Conservation (phyloP, 176 grass and related monocot genomes). For the Oryza glaberrima region DNA sequence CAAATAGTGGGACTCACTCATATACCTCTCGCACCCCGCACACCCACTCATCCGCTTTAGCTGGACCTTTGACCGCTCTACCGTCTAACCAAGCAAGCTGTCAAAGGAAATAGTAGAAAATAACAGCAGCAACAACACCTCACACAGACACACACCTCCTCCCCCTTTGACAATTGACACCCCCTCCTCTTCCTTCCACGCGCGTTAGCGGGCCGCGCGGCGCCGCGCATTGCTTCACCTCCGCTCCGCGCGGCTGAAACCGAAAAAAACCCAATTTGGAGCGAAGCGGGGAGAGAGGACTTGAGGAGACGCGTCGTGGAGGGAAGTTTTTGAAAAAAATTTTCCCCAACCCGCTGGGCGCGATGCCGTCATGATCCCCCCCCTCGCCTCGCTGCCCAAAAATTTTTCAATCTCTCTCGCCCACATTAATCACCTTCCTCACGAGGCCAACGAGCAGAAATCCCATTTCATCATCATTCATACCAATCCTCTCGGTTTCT, state of each 20-base stretch:
- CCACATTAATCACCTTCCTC: neutral
- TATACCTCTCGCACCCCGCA: no score
- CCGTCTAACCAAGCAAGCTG: no score
- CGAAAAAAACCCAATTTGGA: neutral
- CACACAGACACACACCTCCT: no score
- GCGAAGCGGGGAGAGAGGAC: neutral
- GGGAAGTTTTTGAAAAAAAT: slow-evolving; percentile 11
- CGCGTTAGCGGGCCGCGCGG: neutral
- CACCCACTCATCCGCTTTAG: no score
- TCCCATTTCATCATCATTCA: neutral
- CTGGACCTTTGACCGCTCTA: no score
- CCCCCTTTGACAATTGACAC: no score
- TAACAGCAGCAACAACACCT: neutral
- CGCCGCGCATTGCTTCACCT: no score
- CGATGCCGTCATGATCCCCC: neutral
- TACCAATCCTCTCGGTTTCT: neutral
- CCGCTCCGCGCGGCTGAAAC: neutral
- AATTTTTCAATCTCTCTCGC: neutral
- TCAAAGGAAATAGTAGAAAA: no score
- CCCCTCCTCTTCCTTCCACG: neutral
- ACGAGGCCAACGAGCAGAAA: neutral
- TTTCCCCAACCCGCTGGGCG: neutral
- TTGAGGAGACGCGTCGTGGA: neutral
- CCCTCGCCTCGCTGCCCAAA: neutral
- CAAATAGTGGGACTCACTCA: no score